Evolutionary conservation across 495 filamentous ascomycete genomes (phyloP).

Genomic region (Amphirosellinia nigrospora): DNA sequence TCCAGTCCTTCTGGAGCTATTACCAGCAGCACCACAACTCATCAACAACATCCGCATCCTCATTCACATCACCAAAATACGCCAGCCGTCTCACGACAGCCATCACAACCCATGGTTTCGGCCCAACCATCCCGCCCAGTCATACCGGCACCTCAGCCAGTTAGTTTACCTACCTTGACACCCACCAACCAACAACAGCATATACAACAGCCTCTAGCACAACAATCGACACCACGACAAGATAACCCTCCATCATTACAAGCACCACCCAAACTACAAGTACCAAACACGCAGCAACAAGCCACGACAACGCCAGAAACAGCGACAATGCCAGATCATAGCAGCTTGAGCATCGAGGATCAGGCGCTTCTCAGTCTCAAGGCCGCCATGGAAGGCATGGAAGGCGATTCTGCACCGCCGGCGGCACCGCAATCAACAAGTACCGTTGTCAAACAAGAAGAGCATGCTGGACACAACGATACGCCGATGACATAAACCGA

Average conservation of each 20-base stretch:
- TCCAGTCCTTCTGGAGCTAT: constrained; percentile 29
- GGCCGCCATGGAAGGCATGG: constrained; percentile 34
- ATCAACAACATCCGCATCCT: constrained; percentile 31
- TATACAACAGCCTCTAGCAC: constrained; percentile 25
- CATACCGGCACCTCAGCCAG: constrained; percentile 41
- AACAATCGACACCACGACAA: constrained; percentile 14
- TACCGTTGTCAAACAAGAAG: constrained; percentile 27
- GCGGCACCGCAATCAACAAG: constrained; percentile 7
- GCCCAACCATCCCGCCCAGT: constrained; percentile 33
- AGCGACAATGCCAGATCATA: constrained; percentile 16
- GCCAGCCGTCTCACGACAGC: constrained; percentile 18
- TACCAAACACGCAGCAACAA: constrained; percentile 3
- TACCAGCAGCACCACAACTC: constrained; percentile 31
- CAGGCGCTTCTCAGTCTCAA: constrained; percentile 35
- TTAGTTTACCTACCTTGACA: constrained; percentile 39
- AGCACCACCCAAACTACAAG: constrained; percentile 2
- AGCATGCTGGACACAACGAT: constrained; percentile 20
- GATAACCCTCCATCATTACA: constrained; percentile 8
- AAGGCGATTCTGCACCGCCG: constrained; percentile 31
- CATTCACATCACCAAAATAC: constrained; percentile 32
- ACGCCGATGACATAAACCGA: constrained; percentile 17
- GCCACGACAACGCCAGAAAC: constrained; percentile 10
- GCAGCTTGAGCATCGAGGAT: constrained; percentile 35
- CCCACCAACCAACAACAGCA: constrained; percentile 35
- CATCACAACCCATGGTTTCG: constrained; percentile 10